These are phyloP conservation scores for Rosa lucieae DNA, from an alignment of 306 rosid genomes.

Conservation along the genomic window DNA sequence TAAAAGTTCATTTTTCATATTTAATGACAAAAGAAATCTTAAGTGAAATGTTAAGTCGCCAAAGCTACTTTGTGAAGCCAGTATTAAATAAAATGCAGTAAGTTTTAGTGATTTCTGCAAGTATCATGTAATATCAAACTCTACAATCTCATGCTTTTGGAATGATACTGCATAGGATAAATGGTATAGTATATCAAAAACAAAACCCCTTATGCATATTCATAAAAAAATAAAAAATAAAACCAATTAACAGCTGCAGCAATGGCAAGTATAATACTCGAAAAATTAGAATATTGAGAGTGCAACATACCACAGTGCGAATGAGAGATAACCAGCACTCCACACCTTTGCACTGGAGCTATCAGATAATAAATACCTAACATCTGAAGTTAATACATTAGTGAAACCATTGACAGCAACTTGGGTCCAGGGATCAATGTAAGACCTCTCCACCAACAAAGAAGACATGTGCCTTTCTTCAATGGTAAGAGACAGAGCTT, in stretches of 20 bases:
- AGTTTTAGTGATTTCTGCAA: neutral
- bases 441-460: conserved; percentile 77
- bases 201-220: neutral
- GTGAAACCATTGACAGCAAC: conserved; percentile 56
- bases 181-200: neutral
- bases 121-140: neutral
- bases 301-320: conserved; percentile 76
- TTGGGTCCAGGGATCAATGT: conserved; percentile 85
- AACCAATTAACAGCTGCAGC: neutral
- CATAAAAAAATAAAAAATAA: neutral
- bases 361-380: conserved; percentile 73
- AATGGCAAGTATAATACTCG: neutral
- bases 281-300: conserved; percentile 8
- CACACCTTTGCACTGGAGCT: conserved; percentile 73
- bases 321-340: conserved; percentile 80
- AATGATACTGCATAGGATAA: neutral
- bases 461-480: conserved; percentile 70
- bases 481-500: conserved; percentile 50
- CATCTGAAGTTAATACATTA: conserved; percentile 69
- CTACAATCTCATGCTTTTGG: neutral
- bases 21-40: neutral
- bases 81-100: neutral
- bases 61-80: neutral
- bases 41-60: neutral
- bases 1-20: neutral